Conservation (phyloP, 371 early-diverging fungal species). For the Mortierella sp. region DNA sequence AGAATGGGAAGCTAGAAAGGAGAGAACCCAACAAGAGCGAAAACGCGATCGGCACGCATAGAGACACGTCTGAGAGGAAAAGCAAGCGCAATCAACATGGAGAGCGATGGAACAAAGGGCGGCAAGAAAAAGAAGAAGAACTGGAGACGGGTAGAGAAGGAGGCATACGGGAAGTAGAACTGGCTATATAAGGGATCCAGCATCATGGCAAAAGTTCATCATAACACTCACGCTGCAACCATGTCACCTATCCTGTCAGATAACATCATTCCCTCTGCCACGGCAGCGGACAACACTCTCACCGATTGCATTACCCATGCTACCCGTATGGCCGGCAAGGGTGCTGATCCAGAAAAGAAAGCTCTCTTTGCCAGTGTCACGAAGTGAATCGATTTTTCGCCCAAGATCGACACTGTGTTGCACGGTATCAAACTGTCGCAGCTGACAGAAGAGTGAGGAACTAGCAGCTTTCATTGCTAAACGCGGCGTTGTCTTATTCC, state of each 20-base stretch:
- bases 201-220: too few relatives aligned
- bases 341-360: conserved; percentile 67
- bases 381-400: conserved; percentile 68
- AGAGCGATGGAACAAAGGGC: too few relatives aligned
- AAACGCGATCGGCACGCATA: too few relatives aligned
- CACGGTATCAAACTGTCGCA: conserved; percentile 66
- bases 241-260: conserved; percentile 13
- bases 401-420: conserved; percentile 74
- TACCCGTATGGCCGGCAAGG: conserved; percentile 55
- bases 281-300: conserved; percentile 14
- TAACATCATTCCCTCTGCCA: conserved; percentile 24
- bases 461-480: conserved; percentile 65
- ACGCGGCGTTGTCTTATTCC: conserved; percentile 73
- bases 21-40: too few relatives aligned
- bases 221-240: background rate
- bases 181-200: too few relatives aligned
- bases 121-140: too few relatives aligned
- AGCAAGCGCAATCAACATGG: too few relatives aligned
- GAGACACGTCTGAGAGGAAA: too few relatives aligned
- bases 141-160: too few relatives aligned
- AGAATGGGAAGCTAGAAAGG: too few relatives aligned
- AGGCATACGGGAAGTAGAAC: too few relatives aligned
- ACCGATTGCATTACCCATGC: conserved; percentile 48
- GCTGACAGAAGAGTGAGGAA: conserved; percentile 64
- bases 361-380: conserved; percentile 65